Base-by-base conservation (phyloP, 2,329 filamentous ascomycete genomes). In the Colletotrichum lentis region DNA sequence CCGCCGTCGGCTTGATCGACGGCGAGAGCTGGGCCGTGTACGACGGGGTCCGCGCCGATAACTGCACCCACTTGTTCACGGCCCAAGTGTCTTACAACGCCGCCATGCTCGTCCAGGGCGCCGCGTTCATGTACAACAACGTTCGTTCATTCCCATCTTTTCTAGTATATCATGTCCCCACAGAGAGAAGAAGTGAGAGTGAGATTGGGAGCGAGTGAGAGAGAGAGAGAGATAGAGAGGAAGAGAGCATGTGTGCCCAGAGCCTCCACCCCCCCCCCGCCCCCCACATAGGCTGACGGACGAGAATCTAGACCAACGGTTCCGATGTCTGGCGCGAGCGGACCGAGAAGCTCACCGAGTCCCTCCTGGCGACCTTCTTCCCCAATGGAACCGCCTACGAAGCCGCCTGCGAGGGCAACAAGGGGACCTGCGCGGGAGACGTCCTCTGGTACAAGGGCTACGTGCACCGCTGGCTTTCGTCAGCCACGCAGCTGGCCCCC, bases 371-470 rank as follows among this genome's bases (percentile, higher is more conserved):
- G 11, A 74, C 79, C 67, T 86, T 85, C 76, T 85, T 85, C 77
- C 80, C 80, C 50, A 76, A 85, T 37, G 82, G 83, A 49, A 80
- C 89, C 69, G 86, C 90, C 73, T 86, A 80, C 56, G 91, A 93
- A 76, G 76, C 84, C 18, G 82, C 86, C 3, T 92, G 90, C 77
- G 88, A 91, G 71, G 69, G 73, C 39, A 77, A 79, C 3, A 72
- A 72, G 27, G 70, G 64, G 12, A 80, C 74, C 2, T 91, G 89
- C 78, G 85, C 85, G 70, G 80, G 80, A 22, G 89, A 91, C 72
- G 85, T 89, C 75, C 80, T 82, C 62, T 82, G 83, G 22, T 89
- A 86, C 80, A 89, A 89, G 73, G 85, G 84, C 10, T 82, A 85
- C 53, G 76, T 88, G 27, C 79, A 84, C 43, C 80, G 83, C 20